These are phyloP conservation scores for Debaryomyces sp. DNA, from an alignment of 1,139 yeast species.

Conservation along the genomic window DNA sequence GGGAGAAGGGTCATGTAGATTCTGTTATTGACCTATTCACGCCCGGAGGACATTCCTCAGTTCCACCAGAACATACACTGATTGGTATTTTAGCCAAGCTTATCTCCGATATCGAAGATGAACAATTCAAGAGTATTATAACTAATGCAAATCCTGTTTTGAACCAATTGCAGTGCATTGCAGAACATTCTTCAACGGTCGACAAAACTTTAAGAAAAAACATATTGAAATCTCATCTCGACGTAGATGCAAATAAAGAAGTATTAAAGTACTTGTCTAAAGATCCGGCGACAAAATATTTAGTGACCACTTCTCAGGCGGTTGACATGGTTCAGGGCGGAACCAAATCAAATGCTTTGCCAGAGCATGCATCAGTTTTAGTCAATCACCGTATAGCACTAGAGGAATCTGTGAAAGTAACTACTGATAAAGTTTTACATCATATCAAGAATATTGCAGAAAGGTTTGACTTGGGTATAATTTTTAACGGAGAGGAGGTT, in stretches of 20 bases:
- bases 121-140: slow-evolving; percentile 35
- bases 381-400: slow-evolving; percentile 64
- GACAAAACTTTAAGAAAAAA: slow-evolving; percentile 33
- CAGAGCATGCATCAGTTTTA: slow-evolving; percentile 60
- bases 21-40: slow-evolving; percentile 40
- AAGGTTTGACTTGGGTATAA: slow-evolving; percentile 49
- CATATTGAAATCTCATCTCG: slow-evolving; percentile 45
- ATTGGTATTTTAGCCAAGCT: slow-evolving; percentile 49
- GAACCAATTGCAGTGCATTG: slow-evolving; percentile 44
- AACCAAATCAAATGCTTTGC: slow-evolving; percentile 70
- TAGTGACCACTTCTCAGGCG: slow-evolving; percentile 67
- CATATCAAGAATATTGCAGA: slow-evolving; percentile 45
- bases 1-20: slow-evolving; percentile 50
- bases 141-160: slow-evolving; percentile 46
- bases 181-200: slow-evolving; percentile 38
- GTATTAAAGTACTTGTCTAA: slow-evolving; percentile 37
- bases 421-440: slow-evolving; percentile 39
- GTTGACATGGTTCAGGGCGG: slow-evolving; percentile 74
- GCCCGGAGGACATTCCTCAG: slow-evolving; percentile 53
- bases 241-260: slow-evolving; percentile 41
- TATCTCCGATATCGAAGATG: slow-evolving; percentile 39
- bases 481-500: slow-evolving; percentile 35
- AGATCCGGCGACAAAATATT: slow-evolving; percentile 32
- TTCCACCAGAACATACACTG: slow-evolving; percentile 51
- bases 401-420: slow-evolving; percentile 47